Evolutionary conservation across 1,139 yeast genomes (phyloP).

Genomic region (Lodderomyces theae): DNA sequence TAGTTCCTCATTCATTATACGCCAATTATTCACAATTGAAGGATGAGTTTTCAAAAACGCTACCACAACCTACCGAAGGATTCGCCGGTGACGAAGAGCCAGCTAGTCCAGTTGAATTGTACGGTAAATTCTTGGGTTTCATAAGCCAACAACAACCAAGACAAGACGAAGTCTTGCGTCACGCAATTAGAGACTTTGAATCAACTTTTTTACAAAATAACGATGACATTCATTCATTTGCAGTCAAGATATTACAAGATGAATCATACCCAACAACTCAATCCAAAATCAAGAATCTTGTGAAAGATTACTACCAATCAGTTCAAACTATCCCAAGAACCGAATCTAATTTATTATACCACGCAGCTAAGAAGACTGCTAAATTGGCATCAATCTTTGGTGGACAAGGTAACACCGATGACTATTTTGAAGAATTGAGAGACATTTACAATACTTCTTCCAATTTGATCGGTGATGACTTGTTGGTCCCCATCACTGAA

Average conservation of each 20-base stretch:
- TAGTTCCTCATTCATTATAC: constrained; percentile 81
- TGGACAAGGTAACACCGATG: constrained; percentile 98
- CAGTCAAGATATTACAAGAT: constrained; percentile 59
- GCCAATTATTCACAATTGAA: constrained; percentile 83
- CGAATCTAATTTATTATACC: constrained; percentile 51
- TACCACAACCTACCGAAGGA: constrained; percentile 82
- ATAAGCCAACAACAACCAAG: constrained; percentile 41
- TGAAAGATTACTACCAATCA: constrained; percentile 72
- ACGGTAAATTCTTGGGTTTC: constrained; percentile 81
- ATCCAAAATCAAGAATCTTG: constrained; percentile 66
- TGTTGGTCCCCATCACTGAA: constrained; percentile 66
- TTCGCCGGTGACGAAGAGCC: constrained; percentile 89
- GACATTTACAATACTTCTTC: constrained; percentile 76
- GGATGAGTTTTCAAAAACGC: constrained; percentile 74
- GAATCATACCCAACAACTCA: constrained; percentile 63
- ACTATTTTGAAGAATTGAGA: constrained; percentile 93
- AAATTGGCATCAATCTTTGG: constrained; percentile 84
- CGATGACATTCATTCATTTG: constrained; percentile 82
- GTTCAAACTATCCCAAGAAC: constrained; percentile 36
- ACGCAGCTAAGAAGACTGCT: constrained; percentile 45
- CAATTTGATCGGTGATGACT: constrained; percentile 72
- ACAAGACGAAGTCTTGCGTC: constrained; percentile 53
- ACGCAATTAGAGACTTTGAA: constrained; percentile 80
- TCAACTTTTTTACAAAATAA: constrained; percentile 61
- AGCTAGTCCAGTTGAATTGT: constrained; percentile 79